These are phyloP conservation scores for Sechiopsis laciniata DNA, from an alignment of 306 rosid species.

Conservation along the genomic window DNA sequence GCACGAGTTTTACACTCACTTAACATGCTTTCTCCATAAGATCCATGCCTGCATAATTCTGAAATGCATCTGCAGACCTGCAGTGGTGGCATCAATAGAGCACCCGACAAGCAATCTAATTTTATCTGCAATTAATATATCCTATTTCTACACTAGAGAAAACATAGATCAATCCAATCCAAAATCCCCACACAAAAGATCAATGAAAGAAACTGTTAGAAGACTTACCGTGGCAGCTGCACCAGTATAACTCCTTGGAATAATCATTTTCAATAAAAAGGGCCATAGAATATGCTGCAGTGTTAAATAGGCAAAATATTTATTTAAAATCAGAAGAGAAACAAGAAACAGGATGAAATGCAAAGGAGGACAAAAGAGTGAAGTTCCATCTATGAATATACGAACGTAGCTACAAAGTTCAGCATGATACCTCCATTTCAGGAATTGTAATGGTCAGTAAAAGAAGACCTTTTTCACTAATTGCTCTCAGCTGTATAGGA, in stretches of 20 bases:
- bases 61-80: slow-evolving; percentile 98
- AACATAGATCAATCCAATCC: background rate
- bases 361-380: slow-evolving; percentile 11
- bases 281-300: slow-evolving; percentile 95
- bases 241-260: slow-evolving; percentile 65
- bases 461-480: slow-evolving; percentile 86
- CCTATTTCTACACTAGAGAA: slow-evolving; percentile 14
- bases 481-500: slow-evolving; percentile 62
- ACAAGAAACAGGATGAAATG: background rate
- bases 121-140: slow-evolving; percentile 4
- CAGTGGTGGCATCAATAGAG: slow-evolving; percentile 17
- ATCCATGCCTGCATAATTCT: slow-evolving; percentile 77
- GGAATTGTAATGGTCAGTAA: slow-evolving; percentile 87
- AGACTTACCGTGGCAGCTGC: slow-evolving; percentile 76
- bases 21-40: slow-evolving; percentile 50
- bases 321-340: background rate
- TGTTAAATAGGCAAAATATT: slow-evolving; percentile 7
- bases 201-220: slow-evolving; percentile 2
- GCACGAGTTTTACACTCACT: slow-evolving; percentile 65
- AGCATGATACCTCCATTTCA: slow-evolving; percentile 85
- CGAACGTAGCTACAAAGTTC: slow-evolving; percentile 15
- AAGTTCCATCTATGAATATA: slow-evolving; percentile 17
- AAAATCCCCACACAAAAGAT: background rate
- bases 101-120: background rate
- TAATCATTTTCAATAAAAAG: slow-evolving; percentile 84